Base-by-base conservation (phyloP, 2,329 filamentous ascomycete species). In the Claviceps pazoutovae region DNA sequence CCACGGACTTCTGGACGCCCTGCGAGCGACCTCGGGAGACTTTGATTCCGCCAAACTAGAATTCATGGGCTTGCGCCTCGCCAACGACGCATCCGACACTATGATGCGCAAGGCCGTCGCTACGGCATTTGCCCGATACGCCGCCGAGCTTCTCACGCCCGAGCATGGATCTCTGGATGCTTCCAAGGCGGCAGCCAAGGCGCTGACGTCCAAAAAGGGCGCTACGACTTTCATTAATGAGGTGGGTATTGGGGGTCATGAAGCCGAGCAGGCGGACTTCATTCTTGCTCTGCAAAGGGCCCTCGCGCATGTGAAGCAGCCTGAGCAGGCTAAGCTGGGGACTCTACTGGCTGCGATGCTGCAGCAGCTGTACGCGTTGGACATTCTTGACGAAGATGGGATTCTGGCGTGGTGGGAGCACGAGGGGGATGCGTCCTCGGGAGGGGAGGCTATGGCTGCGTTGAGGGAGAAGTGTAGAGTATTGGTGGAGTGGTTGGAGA, bases 351-450 rank as follows among this genome's bases (percentile, higher is more conserved):
- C 90, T 3, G 87, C 83, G 41, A 72, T 88, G 59, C 78, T 88
- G 58, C 93, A 94, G 70, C 86, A 89, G 66, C 73, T 97, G 49
- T 94, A 95, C 64, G 81, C 86, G 57, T 68, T 86, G 48, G 93
- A 97, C 57, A 76, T 95, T 16, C 70, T 96, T 1, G 88, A 95
- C 64, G 88, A 95, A 62, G 90, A 96, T 43, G 89, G 86, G 0
- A 86, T 95, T 58, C 71, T 91, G 60, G 77, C 78, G 47, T 98
- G 93, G 93, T 97, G 90, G 90, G 78, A 74, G 19, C 84, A 95
- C 64, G 74, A 77, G 47, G 67, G 82, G 61, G 83, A 84, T 5
- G 76, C 70, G 6, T 23, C 42, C 3, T 34, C 30, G 23, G 82
- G 81, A 51, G 81, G 74, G 14, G 84, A 86, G 51, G 78, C 79